Evolutionary conservation across 2,329 filamentous ascomycete genomes (phyloP), one percentile per base, ranked within the genome.

Genomic region (Fusarium buharicum): DNA sequence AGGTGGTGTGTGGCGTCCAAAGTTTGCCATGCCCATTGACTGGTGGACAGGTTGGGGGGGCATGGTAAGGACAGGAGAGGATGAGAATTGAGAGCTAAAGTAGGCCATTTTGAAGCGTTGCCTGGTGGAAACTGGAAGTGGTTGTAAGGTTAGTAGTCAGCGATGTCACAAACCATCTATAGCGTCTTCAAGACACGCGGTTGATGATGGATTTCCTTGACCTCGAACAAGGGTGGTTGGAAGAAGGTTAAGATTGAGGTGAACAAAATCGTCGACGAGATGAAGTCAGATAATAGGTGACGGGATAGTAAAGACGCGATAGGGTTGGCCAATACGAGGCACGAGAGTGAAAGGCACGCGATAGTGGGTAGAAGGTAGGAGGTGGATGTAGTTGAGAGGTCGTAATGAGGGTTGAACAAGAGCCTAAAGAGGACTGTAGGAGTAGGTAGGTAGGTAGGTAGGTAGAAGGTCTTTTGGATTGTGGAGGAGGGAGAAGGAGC

Each of bases 41-140:
- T 76, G 75, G 59, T 74, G 73, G 58, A 64, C 64, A 58, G 73
- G 69, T 64, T 74, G 75, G 27, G 74, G 72, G 56, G 72, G 64
- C 56, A 78, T 74, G 59, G 72, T 72, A 62, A 83, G 75, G 65
- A 82, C 76, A 46, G 81, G 81, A 64, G 80, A 81, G 53, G 78
- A 75, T 57, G 74, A 71, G 64, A 73, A 79, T 61, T 75, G 74
- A 62, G 76, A 74, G 67, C 77, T 73, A 70, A 79, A 81, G 62
- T 77, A 78, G 50, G 79, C 73, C 80, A 82, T 82, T 49, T 72
- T 65, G 46, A 39, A 40, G 50, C 34, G 57, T 41, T 46, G 53
- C 49, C 46, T 51, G 51, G 43, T 31, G 53, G 48, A 39, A 64
- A 66, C 59, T 68, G 64, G 50, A 54, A 62, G 45, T 61, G 40